A percentile compares a stretch with the other conserved stretches of the same genome.
These are phyloP conservation scores for Nymphaea colorata DNA, from an alignment of 164 flowering plant species.

Conservation along the genomic window DNA sequence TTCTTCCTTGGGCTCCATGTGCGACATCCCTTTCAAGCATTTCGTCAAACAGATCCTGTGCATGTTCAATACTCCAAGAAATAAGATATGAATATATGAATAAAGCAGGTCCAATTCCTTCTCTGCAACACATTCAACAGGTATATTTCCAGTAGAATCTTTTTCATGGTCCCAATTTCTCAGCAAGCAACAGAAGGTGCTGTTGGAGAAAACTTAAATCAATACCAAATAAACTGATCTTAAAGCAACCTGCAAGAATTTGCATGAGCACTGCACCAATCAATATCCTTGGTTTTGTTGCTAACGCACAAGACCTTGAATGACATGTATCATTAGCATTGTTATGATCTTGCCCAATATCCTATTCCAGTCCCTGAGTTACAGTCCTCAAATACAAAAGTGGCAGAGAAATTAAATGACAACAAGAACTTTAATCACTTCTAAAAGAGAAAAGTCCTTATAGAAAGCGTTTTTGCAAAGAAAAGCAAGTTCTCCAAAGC, in stretches of 20 bases:
- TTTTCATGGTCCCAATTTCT: neutral
- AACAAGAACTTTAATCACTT: neutral
- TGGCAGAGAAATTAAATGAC: no score
- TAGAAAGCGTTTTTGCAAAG: conserved; percentile 82
- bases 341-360: no score
- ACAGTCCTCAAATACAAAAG: no score
- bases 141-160: no score
- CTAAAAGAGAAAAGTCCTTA: conserved; percentile 20
- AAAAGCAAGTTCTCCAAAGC: conserved; percentile 84
- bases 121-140: conserved; percentile 23
- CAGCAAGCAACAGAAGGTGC: neutral
- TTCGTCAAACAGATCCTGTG: no score
- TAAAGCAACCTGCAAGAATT: conserved; percentile 61
- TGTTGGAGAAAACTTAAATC: neutral
- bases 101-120: conserved; percentile 83
- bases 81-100: conserved; percentile 2
- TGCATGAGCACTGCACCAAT: conserved; percentile 59
- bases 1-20: no score
- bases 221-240: neutral
- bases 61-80: no score
- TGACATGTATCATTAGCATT: no score
- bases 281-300: conserved; percentile 71
- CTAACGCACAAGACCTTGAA: conserved; percentile 6
- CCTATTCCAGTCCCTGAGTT: no score
- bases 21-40: no score